Conservation (phyloP, 2,329 filamentous ascomycete genomes). For the Alternaria ethzedia region DNA sequence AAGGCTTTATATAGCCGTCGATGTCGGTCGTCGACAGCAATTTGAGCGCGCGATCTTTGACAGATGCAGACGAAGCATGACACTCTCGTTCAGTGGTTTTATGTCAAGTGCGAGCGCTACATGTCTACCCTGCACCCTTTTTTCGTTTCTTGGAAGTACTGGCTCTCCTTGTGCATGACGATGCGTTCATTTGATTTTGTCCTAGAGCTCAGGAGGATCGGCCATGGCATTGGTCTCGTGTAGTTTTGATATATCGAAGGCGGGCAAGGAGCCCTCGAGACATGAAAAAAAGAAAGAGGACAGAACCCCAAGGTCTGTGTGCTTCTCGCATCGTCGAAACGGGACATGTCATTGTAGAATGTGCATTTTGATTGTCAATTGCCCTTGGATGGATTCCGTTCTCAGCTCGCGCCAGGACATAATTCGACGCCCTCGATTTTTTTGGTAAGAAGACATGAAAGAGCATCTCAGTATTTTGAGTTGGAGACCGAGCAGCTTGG, state of each 20-base stretch:
- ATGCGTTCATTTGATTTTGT: neutral
- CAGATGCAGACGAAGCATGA: neutral
- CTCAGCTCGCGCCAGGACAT: neutral
- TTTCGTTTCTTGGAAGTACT: neutral
- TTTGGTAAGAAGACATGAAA: neutral
- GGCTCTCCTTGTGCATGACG: neutral
- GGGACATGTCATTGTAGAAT: neutral
- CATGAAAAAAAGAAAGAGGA: neutral
- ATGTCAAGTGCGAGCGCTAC: too few species aligned
- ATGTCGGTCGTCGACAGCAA: neutral
- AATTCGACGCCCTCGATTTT: neutral
- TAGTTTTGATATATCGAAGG: neutral
- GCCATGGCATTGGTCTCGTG: neutral
- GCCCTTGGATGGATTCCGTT: neutral
- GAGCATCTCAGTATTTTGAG: neutral
- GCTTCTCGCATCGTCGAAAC: neutral
- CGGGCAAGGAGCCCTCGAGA: neutral
- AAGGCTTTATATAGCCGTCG: neutral
- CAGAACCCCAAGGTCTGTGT: fast-evolving
- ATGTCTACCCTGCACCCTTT: neutral
- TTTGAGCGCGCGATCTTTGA: fast-evolving
- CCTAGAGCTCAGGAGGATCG: neutral
- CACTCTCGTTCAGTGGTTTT: too few species aligned
- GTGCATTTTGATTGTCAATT: neutral
- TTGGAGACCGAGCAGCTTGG: neutral